phyloP scores from a whole-genome alignment of 1,284 basidiomycete genomes.

The Ganoderma leucocontextum region DNA sequence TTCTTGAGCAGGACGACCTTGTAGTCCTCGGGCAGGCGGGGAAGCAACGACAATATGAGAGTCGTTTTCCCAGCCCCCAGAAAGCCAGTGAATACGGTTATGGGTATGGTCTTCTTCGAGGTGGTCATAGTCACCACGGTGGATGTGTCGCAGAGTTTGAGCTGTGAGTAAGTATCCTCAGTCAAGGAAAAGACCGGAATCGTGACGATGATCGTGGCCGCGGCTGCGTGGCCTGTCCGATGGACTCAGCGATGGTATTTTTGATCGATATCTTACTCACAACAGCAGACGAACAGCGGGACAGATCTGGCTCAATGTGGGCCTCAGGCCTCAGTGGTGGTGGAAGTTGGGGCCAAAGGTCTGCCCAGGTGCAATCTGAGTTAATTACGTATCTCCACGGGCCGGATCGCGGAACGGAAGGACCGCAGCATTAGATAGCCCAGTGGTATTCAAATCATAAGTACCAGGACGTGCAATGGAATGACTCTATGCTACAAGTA shows the following conservation, averaged over 20 bases:
- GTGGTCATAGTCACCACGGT: not conserved
- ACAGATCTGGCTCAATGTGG: not conserved
- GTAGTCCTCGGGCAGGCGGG: slow-evolving; percentile 83
- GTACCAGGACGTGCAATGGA: not conserved
- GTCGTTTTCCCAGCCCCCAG: slow-evolving; percentile 74
- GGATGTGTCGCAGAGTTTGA: no score
- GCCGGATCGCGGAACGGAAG: not conserved
- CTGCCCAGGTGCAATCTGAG: not conserved
- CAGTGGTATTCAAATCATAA: not conserved
- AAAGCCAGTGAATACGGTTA: slow-evolving; percentile 90
- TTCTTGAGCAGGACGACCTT: slow-evolving; percentile 90
- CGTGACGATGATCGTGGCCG: not conserved
- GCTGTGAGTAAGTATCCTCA: not conserved
- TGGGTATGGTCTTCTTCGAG: slow-evolving; percentile 58
- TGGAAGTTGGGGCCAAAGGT: not conserved
- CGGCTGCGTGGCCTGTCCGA: not conserved
- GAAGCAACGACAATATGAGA: slow-evolving; percentile 84
- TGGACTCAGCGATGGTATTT: not conserved
- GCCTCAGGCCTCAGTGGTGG: not conserved
- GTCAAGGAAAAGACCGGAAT: slow-evolving; percentile 4
- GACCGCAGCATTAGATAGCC: not conserved
- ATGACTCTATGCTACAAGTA: slow-evolving; percentile 22
- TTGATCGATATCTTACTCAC: not conserved
- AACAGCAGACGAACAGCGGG: not conserved
- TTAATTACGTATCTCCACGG: not conserved